Evolutionary conservation across 2,329 filamentous ascomycete genomes (phyloP), one percentile per base, ranked within the genome.

Genomic region (Ascochyta koolunga): DNA sequence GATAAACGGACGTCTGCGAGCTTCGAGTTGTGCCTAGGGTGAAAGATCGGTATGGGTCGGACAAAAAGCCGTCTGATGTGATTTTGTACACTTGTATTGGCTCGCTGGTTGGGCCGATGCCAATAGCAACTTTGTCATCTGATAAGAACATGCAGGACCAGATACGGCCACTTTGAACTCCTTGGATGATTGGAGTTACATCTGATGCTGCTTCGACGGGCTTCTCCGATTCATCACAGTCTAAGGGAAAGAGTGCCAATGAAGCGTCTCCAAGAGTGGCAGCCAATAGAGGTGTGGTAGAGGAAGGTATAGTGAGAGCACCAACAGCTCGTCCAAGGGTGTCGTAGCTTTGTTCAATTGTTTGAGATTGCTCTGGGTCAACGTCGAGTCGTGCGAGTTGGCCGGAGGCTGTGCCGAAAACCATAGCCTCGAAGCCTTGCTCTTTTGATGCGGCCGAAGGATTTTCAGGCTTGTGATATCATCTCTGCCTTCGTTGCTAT

Each of bases 401-500:
- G 10, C 83, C 83, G 61, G 81, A 82, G 18, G 83, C 80, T 38
- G 83, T 83, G 5, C 83, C 83, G 40, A 83, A 78, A 4, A 87
- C 77, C 24, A 86, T 62, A 40, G 80, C 71, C 57, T 84, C 78
- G 7, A 62, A 68, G 16, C 74, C 71, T 5, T 64, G 54, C 18
- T 62, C 55, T 48, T 64, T 65, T 80, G 76, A 21, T 75, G 68
- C 5, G 78, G 73, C 24, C 73, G 72, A 25, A 88, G 64, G 1
- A 87, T 63, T 59, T 83, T 82, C 42, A 88, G 57, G 25, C 80
- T 77, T 16, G 82, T 83, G 29, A 88, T 83, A 66, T 88, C 86
- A 65, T 87, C 83, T 49, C 79, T 67, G 45, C 77, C 84, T 54
- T 83, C 82, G 21, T 72, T 69, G 38, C 79, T 75, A 7, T 80